These are phyloP conservation scores for Corynespora cassiicola DNA, from an alignment of 2,329 filamentous ascomycete genomes.

Conservation along the genomic window DNA sequence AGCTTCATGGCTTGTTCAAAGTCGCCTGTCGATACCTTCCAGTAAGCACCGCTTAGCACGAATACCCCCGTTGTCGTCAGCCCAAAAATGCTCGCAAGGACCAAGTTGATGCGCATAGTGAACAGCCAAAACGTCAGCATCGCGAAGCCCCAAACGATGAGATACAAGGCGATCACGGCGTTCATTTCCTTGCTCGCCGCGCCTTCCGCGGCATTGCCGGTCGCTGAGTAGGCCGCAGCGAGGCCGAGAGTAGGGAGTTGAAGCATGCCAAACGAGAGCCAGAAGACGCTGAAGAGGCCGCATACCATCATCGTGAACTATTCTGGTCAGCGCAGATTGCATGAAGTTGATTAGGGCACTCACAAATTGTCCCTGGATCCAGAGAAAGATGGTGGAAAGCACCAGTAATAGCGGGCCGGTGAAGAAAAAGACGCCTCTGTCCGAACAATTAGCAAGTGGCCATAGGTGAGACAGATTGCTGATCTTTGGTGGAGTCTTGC, in stretches of 20 bases:
- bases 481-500: neutral
- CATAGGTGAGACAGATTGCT: no score
- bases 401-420: conserved; percentile 56
- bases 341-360: no score
- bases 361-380: conserved; percentile 50
- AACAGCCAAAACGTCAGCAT: conserved; percentile 61
- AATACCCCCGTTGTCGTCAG: conserved; percentile 55
- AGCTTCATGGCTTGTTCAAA: conserved; percentile 50
- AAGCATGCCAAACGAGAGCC: conserved; percentile 59
- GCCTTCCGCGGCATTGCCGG: conserved; percentile 52
- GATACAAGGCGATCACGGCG: conserved; percentile 56
- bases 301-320: no score
- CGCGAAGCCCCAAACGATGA: conserved; percentile 61
- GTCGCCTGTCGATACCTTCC: conserved; percentile 54
- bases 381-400: conserved; percentile 59
- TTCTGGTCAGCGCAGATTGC: no score
- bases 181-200: conserved; percentile 55
- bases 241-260: conserved; percentile 59
- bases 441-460: conserved; percentile 1
- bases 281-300: no score
- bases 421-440: conserved; percentile 51
- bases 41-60: conserved; percentile 58
- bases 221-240: conserved; percentile 51
- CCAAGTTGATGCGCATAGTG: conserved; percentile 57
- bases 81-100: conserved; percentile 59